phyloP scores from a whole-genome alignment of 208 protist genomes.

The Blechomonas ayalai region DNA sequence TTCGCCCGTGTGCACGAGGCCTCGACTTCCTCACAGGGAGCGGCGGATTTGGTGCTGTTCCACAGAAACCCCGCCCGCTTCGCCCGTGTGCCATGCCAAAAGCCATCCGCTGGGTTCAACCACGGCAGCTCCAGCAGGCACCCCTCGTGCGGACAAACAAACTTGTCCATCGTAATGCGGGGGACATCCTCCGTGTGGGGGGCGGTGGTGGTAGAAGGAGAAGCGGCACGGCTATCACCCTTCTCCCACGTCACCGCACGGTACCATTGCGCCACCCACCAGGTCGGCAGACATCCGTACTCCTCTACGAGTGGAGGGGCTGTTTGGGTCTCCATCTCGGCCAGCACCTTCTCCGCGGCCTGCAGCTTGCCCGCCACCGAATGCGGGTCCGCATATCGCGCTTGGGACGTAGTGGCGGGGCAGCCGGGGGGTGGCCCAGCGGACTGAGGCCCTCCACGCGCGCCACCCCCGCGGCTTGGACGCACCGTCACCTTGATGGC shows the following conservation, averaged over 20 bases:
- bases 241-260: not conserved
- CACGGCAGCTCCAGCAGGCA: constrained; percentile 33
- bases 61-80: constrained; percentile 38
- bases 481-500: not conserved
- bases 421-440: not conserved
- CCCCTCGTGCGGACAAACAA: constrained; percentile 55
- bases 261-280: constrained; percentile 75
- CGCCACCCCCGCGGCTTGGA: not conserved
- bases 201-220: constrained; percentile 1
- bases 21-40: not conserved
- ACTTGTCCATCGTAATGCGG: constrained; percentile 17
- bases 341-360: constrained; percentile 22
- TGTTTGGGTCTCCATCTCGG: constrained; percentile 9
- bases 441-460: not conserved
- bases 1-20: not conserved
- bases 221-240: not conserved
- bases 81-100: constrained; percentile 51
- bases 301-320: constrained; percentile 8
- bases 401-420: not conserved
- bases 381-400: constrained; percentile 9
- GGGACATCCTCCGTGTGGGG: constrained; percentile 8
- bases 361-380: constrained; percentile 16
- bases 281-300: constrained; percentile 71
- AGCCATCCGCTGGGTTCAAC: constrained; percentile 61
- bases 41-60: constrained; percentile 2